These are phyloP conservation scores for Orbilia brochopaga DNA, from an alignment of 2,329 filamentous ascomycete species.

Conservation along the genomic window DNA sequence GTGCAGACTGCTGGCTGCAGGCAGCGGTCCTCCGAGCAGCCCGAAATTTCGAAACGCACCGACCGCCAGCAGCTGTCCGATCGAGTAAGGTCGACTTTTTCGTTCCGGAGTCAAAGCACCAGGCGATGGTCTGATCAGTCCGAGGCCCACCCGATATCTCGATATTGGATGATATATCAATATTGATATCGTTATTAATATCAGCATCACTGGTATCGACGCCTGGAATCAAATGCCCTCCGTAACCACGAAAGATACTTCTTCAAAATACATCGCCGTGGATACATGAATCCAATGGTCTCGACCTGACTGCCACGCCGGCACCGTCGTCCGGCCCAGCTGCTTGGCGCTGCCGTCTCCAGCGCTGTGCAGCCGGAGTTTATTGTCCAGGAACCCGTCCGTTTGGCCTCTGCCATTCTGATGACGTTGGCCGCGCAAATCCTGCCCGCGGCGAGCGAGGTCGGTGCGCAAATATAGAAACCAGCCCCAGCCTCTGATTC, in stretches of 20 bases:
- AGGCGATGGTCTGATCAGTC: not conserved
- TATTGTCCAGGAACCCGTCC: not conserved
- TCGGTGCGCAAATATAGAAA: constrained; percentile 1
- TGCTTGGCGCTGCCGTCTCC: not conserved
- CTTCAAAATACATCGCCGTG: too few relatives aligned
- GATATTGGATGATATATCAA: too few relatives aligned
- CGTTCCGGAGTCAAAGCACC: not conserved
- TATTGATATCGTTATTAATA: too few relatives aligned
- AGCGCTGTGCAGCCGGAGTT: too few relatives aligned
- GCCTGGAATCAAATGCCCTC: too few relatives aligned
- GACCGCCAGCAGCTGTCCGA: not conserved
- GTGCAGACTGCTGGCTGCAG: not conserved
- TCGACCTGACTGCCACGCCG: too few relatives aligned
- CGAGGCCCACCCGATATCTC: too few relatives aligned
- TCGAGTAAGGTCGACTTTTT: not conserved
- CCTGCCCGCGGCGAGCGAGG: not conserved
- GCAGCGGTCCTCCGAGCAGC: not conserved
- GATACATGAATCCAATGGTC: too few relatives aligned
- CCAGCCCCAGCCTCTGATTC: not conserved
- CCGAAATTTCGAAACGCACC: not conserved
- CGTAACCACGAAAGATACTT: too few relatives aligned
- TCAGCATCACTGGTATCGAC: too few relatives aligned
- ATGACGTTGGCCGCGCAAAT: not conserved
- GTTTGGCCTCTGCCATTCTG: not conserved
- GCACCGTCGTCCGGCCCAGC: not conserved